Conservation (phyloP, 2,329 filamentous ascomycete species). For the Colletotrichum godetiae region DNA sequence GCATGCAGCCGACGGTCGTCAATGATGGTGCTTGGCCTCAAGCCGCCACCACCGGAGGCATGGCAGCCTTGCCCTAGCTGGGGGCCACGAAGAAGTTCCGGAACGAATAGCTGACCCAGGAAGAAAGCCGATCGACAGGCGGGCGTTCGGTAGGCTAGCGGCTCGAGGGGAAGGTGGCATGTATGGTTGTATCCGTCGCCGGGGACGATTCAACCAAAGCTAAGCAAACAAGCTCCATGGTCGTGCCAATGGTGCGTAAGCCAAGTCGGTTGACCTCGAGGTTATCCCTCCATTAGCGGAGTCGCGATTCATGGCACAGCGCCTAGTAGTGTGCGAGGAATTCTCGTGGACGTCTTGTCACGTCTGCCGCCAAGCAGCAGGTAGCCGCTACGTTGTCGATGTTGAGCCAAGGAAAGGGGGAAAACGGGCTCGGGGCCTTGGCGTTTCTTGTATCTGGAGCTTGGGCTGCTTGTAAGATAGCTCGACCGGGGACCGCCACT, state of each 20-base stretch:
- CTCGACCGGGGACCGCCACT: neutral
- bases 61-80: neutral
- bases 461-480: neutral
- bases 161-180: neutral
- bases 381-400: slow-evolving; percentile 5
- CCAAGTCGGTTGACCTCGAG: slow-evolving; percentile 8
- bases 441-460: slow-evolving; percentile 29
- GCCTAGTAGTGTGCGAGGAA: neutral
- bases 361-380: slow-evolving; percentile 20
- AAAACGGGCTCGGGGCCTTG: slow-evolving; percentile 18
- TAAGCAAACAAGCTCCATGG: neutral
- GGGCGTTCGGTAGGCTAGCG: neutral
- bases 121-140: slow-evolving; percentile 13
- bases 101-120: neutral
- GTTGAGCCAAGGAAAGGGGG: neutral
- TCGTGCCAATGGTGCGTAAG: slow-evolving; percentile 18
- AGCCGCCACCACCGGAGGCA: neutral
- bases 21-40: neutral
- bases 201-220: slow-evolving; percentile 7
- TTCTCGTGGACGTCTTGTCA: slow-evolving; percentile 4
- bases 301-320: slow-evolving; percentile 7
- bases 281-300: neutral
- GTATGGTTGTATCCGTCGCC: neutral
- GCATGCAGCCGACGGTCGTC: neutral
- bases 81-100: slow-evolving; percentile 25